Evolutionary conservation across 441 rosid genomes (phyloP), one percentile per base, ranked within the genome.

Genomic region (Corymbia citriodora): DNA sequence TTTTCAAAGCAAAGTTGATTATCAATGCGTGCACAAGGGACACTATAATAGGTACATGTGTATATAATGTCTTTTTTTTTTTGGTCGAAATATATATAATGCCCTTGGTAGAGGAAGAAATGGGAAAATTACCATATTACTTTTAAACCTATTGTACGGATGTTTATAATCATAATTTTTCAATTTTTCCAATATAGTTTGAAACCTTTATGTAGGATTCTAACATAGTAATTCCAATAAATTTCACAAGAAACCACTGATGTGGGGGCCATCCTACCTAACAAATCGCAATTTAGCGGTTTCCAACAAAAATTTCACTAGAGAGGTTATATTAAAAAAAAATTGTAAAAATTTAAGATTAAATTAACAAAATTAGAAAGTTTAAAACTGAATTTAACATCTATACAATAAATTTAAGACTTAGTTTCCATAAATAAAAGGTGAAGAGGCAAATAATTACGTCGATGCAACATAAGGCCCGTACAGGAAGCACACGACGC

Each of bases 121-220:
- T 1, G 27, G 8, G 25, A 74, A 74, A 25, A 40, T 74, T 40
- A 14, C 15, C n/a, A 11, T 40, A 40, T 21, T 17, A 2, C 0
- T 25, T 23, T 5, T 74, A 74, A 40, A 74, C 15, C 8, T 1
- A 23, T 11, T 5, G 16, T 21, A 14, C 0, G 3, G 9, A 40
- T 40, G 9, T 6, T 10, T 74, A 11, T 11, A 40, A 12, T 40
- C 50, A 11, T 40, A 21, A 74, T 1, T 14, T 40, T 18, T 74
- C 4, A 21, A 40, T 74, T 40, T 74, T 10, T 0, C 1, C 1
- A 0, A 74, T 40, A 40, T 40, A 12, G 15, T 74, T 0, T 1
- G 40, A 74, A 74, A 40, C 2, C 0, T 36, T 72, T 72, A 6
- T 11, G 4, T 0, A 0, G 5, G 36, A 21, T 19, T 72, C 13